Percentiles rank a stretch among this genome's conserved stretches.
phyloP scores from a whole-genome alignment of 1,284 basidiomycete species.

The Veloboletus limbatus region DNA sequence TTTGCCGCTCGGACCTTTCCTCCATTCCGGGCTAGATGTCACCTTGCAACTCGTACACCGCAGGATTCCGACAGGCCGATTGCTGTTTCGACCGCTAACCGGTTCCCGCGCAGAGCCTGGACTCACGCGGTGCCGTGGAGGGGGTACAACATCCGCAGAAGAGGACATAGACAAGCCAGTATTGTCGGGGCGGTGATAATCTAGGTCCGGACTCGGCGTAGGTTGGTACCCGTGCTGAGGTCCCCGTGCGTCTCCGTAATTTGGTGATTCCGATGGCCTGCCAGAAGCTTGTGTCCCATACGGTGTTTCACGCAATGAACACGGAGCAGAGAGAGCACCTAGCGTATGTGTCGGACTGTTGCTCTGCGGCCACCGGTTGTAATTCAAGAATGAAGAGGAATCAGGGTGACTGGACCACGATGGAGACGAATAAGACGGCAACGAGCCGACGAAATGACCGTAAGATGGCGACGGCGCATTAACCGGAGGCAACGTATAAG shows the following conservation, averaged over 20 bases:
- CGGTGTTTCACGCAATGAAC: slow-evolving; percentile 29
- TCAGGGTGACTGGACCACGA: slow-evolving; percentile 48
- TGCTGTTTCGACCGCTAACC: slow-evolving; percentile 37
- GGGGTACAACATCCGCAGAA: slow-evolving; percentile 54
- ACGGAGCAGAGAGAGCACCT: slow-evolving; percentile 28
- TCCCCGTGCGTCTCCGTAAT: slow-evolving; percentile 28
- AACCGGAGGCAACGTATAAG: slow-evolving; percentile 36
- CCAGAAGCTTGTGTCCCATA: slow-evolving; percentile 26
- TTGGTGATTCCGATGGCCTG: slow-evolving; percentile 25
- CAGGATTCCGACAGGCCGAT: slow-evolving; percentile 70
- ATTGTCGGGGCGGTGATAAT: slow-evolving; percentile 37
- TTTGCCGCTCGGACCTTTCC: slow-evolving; percentile 86
- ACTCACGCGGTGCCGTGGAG: slow-evolving; percentile 58
- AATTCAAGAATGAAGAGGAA: slow-evolving; percentile 33
- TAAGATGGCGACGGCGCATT: slow-evolving; percentile 30
- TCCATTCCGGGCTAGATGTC: slow-evolving; percentile 89
- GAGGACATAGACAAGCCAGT: slow-evolving; percentile 23
- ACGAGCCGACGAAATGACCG: slow-evolving; percentile 21
- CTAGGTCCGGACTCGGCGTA: slow-evolving; percentile 41
- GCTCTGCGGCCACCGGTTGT: slow-evolving; percentile 40
- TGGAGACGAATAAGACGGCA: slow-evolving; percentile 45
- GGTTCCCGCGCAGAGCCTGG: slow-evolving; percentile 35
- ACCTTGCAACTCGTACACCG: slow-evolving; percentile 83
- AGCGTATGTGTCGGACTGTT: slow-evolving; percentile 38
- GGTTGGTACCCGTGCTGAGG: slow-evolving; percentile 37